A percentile compares a stretch with the other conserved stretches of the same genome.
Evolutionary conservation across 352 stramenopile species (phyloP).

Genomic region (Globisporangium acanthophoron): DNA sequence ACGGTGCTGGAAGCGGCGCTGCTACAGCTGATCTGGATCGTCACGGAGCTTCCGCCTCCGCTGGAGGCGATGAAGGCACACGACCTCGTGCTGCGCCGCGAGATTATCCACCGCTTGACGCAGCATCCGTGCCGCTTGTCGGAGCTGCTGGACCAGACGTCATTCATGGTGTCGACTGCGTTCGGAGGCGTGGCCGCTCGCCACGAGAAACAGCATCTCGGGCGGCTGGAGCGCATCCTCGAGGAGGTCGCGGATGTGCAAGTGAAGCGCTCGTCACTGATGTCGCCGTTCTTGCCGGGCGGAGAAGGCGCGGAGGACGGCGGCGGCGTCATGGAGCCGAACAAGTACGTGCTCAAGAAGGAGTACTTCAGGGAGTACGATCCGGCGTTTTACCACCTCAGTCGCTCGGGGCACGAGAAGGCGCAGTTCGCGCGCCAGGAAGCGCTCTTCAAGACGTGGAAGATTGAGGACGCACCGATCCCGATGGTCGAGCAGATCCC

Average conservation of each 20-base stretch:
- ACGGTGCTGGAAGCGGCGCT: slow-evolving; percentile 73
- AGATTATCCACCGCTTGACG: slow-evolving; percentile 84
- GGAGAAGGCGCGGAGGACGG: slow-evolving; percentile 31
- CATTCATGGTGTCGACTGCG: slow-evolving; percentile 63
- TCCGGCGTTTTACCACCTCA: slow-evolving; percentile 75
- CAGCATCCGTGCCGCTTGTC: slow-evolving; percentile 68
- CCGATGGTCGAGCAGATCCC: slow-evolving; percentile 59
- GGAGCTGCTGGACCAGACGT: slow-evolving; percentile 74
- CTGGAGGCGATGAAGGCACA: slow-evolving; percentile 51
- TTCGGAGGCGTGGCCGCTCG: slow-evolving; percentile 57
- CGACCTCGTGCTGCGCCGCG: slow-evolving; percentile 68
- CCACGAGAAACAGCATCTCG: slow-evolving; percentile 63
- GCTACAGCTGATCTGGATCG: slow-evolving; percentile 80
- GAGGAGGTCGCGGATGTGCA: slow-evolving; percentile 74
- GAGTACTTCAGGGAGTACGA: slow-evolving; percentile 79
- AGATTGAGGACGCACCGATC: slow-evolving; percentile 59
- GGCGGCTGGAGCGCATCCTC: slow-evolving; percentile 52
- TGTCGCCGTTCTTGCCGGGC: slow-evolving; percentile 23
- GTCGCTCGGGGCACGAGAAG: slow-evolving; percentile 68
- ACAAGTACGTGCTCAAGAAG: slow-evolving; percentile 75
- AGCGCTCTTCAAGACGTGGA: slow-evolving; percentile 80
- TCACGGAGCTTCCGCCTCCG: slow-evolving; percentile 77
- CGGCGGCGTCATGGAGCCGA: slow-evolving; percentile 55
- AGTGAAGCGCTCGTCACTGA: slow-evolving; percentile 31
- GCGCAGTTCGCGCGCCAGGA: slow-evolving; percentile 74